Percentiles rank a stretch among this genome's conserved stretches.
Conservation (phyloP, 352 stramenopile species). For the Phytopythium kandeliae region DNA sequence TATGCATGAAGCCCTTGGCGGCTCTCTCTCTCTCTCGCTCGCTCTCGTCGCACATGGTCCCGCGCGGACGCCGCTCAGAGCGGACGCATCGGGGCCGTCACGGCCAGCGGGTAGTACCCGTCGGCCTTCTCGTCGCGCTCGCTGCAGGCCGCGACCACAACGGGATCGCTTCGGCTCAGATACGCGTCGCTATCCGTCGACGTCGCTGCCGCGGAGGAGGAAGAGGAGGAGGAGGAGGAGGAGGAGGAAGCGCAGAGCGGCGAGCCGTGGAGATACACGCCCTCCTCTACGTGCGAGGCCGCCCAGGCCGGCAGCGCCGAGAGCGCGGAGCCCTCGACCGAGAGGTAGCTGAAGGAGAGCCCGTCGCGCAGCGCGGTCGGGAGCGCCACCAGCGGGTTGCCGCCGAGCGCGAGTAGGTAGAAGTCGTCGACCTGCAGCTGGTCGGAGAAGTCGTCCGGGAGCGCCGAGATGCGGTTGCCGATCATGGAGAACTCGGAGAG, state of each 20-base stretch:
- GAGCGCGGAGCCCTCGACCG: conserved; percentile 9
- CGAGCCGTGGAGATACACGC: neutral
- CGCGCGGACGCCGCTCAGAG: no score
- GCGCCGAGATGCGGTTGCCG: conserved; percentile 17
- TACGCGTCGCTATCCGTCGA: no score
- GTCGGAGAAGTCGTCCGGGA: conserved; percentile 15
- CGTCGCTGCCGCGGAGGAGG: no score
- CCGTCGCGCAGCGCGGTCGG: conserved; percentile 10
- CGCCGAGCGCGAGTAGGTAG: conserved; percentile 18
- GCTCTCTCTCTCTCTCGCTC: no score
- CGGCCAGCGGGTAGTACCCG: no score
- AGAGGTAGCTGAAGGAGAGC: conserved; percentile 20
- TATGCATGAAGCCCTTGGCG: no score
- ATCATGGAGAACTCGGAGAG: conserved; percentile 23
- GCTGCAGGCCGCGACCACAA: no score
- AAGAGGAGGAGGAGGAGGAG: no score
- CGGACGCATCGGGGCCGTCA: no score
- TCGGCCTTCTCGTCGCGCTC: no score
- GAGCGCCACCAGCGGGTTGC: conserved; percentile 21
- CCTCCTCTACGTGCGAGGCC: neutral
- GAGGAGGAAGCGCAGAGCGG: neutral
- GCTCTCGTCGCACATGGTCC: no score
- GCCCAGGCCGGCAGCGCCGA: neutral
- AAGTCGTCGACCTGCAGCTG: conserved; percentile 11
- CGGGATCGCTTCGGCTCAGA: no score